Evolutionary conservation across 2,329 filamentous ascomycete species (phyloP).

Genomic region (Rhynchosporium agropyri): DNA sequence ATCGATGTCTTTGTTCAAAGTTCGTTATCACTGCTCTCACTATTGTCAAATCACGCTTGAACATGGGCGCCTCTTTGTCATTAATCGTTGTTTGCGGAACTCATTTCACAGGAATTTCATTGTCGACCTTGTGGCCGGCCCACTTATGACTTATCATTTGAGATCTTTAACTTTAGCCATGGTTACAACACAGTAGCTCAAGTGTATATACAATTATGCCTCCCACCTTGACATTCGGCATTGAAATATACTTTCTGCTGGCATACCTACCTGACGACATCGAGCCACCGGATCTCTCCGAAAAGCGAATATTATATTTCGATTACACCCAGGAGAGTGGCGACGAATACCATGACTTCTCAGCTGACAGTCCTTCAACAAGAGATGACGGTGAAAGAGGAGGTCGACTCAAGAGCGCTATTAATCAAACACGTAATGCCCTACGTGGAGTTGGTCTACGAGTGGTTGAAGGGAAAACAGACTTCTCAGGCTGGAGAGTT

Average conservation of each 20-base stretch:
- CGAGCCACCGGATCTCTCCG: not conserved
- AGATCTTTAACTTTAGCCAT: not conserved
- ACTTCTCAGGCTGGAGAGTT: conserved; percentile 24
- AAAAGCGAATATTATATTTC: conserved; percentile 3
- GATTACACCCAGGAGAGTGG: not conserved
- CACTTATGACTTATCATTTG: too few species aligned
- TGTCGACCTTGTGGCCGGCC: too few species aligned
- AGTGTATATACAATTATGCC: not conserved
- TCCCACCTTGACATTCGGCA: conserved; percentile 32
- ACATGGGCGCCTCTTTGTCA: too few species aligned
- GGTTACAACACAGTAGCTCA: not conserved
- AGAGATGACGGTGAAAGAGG: not conserved
- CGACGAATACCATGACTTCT: not conserved
- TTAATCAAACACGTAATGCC: conserved; percentile 11
- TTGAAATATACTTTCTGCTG: conserved; percentile 35
- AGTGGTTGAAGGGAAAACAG: not conserved
- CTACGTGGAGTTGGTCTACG: conserved; percentile 18
- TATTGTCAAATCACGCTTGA: too few species aligned
- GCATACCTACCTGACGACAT: conserved; percentile 8
- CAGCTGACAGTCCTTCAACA: not conserved
- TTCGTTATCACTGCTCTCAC: too few species aligned
- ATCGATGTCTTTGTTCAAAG: too few species aligned
- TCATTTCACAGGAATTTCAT: too few species aligned
- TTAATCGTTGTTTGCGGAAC: too few species aligned
- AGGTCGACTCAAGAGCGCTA: not conserved